Evolutionary conservation across 495 filamentous ascomycete genomes (phyloP).

Genomic region (Neohortaea acidophila): DNA sequence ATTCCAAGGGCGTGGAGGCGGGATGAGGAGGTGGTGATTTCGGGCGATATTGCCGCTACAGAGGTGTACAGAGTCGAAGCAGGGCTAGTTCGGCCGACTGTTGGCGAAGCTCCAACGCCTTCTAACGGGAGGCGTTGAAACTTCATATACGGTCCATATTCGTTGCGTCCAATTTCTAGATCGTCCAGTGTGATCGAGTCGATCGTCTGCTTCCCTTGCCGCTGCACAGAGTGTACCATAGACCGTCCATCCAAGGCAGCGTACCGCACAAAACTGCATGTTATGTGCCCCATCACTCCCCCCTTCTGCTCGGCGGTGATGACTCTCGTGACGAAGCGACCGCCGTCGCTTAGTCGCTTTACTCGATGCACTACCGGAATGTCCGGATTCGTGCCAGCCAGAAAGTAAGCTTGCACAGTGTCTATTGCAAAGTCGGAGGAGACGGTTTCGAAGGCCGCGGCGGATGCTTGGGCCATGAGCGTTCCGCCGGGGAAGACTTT

Average conservation of each 20-base stretch:
- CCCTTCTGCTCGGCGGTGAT: not conserved
- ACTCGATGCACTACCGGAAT: not conserved
- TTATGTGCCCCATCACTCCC: not conserved
- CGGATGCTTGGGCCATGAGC: not conserved
- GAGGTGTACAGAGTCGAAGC: not conserved
- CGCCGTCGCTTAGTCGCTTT: not conserved
- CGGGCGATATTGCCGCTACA: not conserved
- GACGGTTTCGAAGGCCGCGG: constrained; percentile 1
- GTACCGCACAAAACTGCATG: not conserved
- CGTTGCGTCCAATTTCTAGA: not conserved
- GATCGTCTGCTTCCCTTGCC: not conserved
- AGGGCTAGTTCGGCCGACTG: not conserved
- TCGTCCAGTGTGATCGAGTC: not conserved
- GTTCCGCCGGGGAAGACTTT: not conserved
- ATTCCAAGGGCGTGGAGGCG: not conserved
- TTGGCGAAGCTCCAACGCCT: not conserved
- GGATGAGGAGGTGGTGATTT: not conserved
- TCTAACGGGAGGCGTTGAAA: not conserved
- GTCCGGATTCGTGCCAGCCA: not conserved
- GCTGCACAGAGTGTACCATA: not conserved
- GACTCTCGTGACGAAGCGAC: not conserved
- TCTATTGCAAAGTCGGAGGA: constrained; percentile 1
- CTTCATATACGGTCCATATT: not conserved
- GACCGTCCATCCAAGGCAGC: not conserved
- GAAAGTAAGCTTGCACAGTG: not conserved